Evolutionary conservation across 2,329 filamentous ascomycete species (phyloP).

Genomic region (Coniochaeta sp.): DNA sequence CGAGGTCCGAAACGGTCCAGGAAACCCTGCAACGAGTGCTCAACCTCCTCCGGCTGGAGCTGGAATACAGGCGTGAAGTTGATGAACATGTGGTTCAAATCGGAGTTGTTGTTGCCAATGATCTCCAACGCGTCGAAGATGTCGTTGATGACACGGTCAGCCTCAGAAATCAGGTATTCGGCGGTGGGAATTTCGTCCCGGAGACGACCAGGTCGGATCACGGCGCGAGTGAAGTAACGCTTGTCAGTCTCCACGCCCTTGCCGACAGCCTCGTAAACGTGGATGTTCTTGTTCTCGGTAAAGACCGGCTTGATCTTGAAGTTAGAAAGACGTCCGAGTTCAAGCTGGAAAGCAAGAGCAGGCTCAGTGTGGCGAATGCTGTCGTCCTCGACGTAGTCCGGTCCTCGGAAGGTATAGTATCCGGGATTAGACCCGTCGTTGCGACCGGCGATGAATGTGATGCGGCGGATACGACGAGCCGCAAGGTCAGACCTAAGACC

Average conservation of each 20-base stretch:
- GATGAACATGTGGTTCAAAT: conserved; percentile 99
- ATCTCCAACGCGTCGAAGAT: conserved; percentile 97
- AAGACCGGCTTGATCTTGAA: conserved; percentile 98
- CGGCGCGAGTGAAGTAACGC: conserved; percentile 95
- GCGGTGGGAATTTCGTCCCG: conserved; percentile 97
- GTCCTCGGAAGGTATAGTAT: conserved; percentile 97
- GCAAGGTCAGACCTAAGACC: conserved; percentile 80
- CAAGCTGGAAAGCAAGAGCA: conserved; percentile 95
- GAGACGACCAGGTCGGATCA: conserved; percentile 88
- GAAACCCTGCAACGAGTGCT: conserved; percentile 90
- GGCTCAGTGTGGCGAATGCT: conserved; percentile 97
- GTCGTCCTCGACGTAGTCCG: conserved; percentile 80
- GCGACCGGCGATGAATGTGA: conserved; percentile 95
- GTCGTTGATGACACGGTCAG: conserved; percentile 92
- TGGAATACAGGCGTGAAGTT: conserved; percentile 98
- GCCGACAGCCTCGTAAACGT: conserved; percentile 94
- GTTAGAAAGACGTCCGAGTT: conserved; percentile 86
- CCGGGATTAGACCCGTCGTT: conserved; percentile 91
- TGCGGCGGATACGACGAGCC: conserved; percentile 71
- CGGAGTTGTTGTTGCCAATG: conserved; percentile 97
- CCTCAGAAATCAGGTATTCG: conserved; percentile 96
- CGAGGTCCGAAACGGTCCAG: conserved; percentile 92
- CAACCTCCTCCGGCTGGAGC: conserved; percentile 80
- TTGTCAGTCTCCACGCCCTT: conserved; percentile 95
- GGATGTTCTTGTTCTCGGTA: conserved; percentile 98